Conservation (phyloP, 257 asterid species). For the Nicotiana otophora region DNA sequence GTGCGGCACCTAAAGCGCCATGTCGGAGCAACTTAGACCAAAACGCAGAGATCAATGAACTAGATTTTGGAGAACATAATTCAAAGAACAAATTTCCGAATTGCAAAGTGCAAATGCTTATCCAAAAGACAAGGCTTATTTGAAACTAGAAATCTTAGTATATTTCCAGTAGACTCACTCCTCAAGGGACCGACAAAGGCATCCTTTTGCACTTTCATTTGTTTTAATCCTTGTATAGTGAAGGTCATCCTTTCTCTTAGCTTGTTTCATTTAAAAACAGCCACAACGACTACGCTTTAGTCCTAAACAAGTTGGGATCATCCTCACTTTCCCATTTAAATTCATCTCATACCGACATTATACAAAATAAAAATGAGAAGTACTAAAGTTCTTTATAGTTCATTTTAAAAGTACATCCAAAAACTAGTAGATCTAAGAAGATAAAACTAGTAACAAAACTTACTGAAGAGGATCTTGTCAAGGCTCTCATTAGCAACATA, state of each 20-base stretch:
- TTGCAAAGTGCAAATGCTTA: background rate
- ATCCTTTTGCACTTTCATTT: background rate
- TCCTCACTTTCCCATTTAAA: too few species aligned
- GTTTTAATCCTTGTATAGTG: background rate
- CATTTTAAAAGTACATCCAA: background rate
- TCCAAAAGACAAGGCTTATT: background rate
- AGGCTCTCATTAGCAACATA: conserved; percentile 79
- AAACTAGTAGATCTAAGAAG: background rate
- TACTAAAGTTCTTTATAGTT: too few species aligned
- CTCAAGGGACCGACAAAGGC: background rate
- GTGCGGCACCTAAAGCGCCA: too few species aligned
- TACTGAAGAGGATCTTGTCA: conserved; percentile 89
- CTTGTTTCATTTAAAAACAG: background rate
- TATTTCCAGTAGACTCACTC: background rate
- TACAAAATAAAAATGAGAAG: too few species aligned
- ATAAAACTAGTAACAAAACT: conserved; percentile 22
- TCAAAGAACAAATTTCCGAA: background rate
- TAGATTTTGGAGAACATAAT: background rate
- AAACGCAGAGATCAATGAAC: background rate
- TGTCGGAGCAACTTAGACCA: too few species aligned
- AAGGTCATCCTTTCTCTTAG: background rate
- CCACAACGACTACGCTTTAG: too few species aligned
- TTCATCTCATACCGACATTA: too few species aligned
- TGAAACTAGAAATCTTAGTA: background rate
- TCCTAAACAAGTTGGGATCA: too few species aligned